A percentile compares a stretch with the other conserved stretches of the same genome.
These are phyloP conservation scores for Venturia nashicola DNA, from an alignment of 2,329 filamentous ascomycete genomes.

Conservation along the genomic window DNA sequence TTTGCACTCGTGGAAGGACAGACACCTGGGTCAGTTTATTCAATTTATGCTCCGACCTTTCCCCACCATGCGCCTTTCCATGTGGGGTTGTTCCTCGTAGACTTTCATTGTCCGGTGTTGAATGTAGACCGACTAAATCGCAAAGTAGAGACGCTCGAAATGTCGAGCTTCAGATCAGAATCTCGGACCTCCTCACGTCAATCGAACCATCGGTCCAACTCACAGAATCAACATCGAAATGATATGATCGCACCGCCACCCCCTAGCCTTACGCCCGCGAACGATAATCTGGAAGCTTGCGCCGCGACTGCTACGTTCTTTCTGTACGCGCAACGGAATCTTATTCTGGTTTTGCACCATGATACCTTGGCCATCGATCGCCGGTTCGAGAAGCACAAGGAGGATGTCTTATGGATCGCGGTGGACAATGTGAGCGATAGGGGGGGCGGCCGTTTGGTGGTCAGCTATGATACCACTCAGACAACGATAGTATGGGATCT, in stretches of 20 bases:
- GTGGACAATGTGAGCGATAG: constrained; percentile 86
- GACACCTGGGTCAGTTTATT: constrained; percentile 5
- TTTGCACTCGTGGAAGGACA: constrained; percentile 3
- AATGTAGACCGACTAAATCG: background rate
- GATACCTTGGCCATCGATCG: constrained; percentile 84
- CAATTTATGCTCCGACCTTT: constrained; percentile 6
- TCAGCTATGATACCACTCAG: constrained; percentile 84
- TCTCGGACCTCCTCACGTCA: constrained; percentile 4
- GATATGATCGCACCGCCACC: constrained; percentile 12
- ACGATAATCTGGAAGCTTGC: constrained; percentile 63
- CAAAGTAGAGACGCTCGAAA: background rate
- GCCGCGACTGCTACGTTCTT: constrained; percentile 86
- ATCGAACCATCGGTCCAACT: background rate
- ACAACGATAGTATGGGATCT: constrained; percentile 96
- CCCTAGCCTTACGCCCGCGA: constrained; percentile 32
- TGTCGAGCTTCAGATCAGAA: constrained; percentile 3
- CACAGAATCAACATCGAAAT: constrained; percentile 1
- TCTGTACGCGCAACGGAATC: constrained; percentile 71
- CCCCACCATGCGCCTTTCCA: constrained; percentile 6
- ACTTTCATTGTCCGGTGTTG: background rate
- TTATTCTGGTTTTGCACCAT: constrained; percentile 80
- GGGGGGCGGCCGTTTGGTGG: constrained; percentile 72
- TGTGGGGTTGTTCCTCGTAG: constrained; percentile 5
- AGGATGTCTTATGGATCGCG: constrained; percentile 71
- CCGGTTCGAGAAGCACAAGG: constrained; percentile 69